phyloP scores from a whole-genome alignment of 176 grass and related monocot genomes.

The Rhynchospora pubera region DNA sequence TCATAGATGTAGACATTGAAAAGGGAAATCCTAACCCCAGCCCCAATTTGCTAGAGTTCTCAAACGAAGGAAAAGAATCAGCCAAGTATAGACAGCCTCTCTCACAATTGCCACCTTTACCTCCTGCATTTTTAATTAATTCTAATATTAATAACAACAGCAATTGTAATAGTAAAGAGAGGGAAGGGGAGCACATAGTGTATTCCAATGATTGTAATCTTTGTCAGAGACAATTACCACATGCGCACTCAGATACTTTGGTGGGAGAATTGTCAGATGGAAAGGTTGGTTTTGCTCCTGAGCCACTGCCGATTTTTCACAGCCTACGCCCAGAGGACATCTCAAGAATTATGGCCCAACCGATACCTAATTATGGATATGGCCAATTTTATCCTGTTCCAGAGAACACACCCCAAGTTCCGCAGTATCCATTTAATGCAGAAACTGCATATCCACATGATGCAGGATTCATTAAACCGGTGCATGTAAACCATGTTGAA shows the following conservation, averaged over 20 bases:
- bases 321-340: slow-evolving; percentile 70
- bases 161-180: slow-evolving; percentile 12
- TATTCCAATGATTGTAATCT: slow-evolving; percentile 53
- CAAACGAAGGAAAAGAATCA: slow-evolving; percentile 32
- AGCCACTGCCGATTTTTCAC: slow-evolving; percentile 42
- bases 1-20: slow-evolving; percentile 36
- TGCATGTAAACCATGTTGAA: slow-evolving; percentile 1
- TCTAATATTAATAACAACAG: slow-evolving; percentile 12
- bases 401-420: slow-evolving; percentile 16
- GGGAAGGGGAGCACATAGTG: slow-evolving; percentile 2
- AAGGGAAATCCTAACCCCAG: slow-evolving; percentile 3
- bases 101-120: slow-evolving; percentile 87
- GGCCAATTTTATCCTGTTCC: slow-evolving; percentile 29
- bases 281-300: slow-evolving; percentile 26
- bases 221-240: slow-evolving; percentile 65
- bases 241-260: slow-evolving; percentile 65
- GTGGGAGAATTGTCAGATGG: slow-evolving; percentile 44
- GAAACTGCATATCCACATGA: slow-evolving; percentile 4
- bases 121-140: slow-evolving; percentile 69
- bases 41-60: slow-evolving; percentile 13
- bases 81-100: slow-evolving; percentile 67
- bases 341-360: slow-evolving; percentile 46
- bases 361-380: slow-evolving; percentile 44
- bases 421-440: slow-evolving; percentile 2
- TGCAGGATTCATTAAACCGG: not conserved